Evolutionary conservation across 2,329 filamentous ascomycete species (phyloP).

Genomic region (Fusarium mangiferae): DNA sequence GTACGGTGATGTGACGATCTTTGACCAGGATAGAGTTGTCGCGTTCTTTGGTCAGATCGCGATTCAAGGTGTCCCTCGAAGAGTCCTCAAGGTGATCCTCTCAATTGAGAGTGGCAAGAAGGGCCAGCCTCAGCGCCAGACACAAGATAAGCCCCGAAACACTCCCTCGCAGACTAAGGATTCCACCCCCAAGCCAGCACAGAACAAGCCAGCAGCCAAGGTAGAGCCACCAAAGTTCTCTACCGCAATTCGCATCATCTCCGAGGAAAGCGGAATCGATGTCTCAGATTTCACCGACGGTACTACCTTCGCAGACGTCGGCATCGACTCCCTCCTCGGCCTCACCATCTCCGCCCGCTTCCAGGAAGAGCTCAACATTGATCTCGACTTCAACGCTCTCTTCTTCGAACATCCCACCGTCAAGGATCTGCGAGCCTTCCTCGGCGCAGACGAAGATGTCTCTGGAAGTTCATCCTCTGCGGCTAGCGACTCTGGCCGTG

Average conservation of each 20-base stretch:
- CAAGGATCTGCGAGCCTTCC: slow-evolving; percentile 59
- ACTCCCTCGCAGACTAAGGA: not conserved
- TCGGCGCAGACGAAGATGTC: slow-evolving; percentile 10
- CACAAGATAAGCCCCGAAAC: not conserved
- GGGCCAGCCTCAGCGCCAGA: slow-evolving; percentile 10
- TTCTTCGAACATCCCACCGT: slow-evolving; percentile 63
- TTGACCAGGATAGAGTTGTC: slow-evolving; percentile 62
- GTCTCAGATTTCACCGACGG: slow-evolving; percentile 62
- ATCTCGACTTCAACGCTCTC: slow-evolving; percentile 64
- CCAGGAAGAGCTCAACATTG: slow-evolving; percentile 66
- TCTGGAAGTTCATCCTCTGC: slow-evolving; percentile 21
- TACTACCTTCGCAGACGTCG: slow-evolving; percentile 66
- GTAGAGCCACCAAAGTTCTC: not conserved
- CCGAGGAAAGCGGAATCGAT: slow-evolving; percentile 34
- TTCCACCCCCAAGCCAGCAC: accelerated
- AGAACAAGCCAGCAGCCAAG: not conserved
- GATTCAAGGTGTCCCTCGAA: slow-evolving; percentile 43
- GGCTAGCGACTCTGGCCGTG: slow-evolving; percentile 20
- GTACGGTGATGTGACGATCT: slow-evolving; percentile 63
- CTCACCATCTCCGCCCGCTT: slow-evolving; percentile 67
- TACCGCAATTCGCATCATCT: slow-evolving; percentile 25
- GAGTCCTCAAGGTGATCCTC: slow-evolving; percentile 35
- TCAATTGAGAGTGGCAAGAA: slow-evolving; percentile 32
- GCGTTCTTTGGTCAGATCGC: slow-evolving; percentile 47
- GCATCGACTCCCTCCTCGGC: slow-evolving; percentile 71